Percentiles rank a stretch among this genome's conserved stretches.
Evolutionary conservation across 371 early-diverging fungal genomes (phyloP).

Genomic region (Chytridiales sp.): DNA sequence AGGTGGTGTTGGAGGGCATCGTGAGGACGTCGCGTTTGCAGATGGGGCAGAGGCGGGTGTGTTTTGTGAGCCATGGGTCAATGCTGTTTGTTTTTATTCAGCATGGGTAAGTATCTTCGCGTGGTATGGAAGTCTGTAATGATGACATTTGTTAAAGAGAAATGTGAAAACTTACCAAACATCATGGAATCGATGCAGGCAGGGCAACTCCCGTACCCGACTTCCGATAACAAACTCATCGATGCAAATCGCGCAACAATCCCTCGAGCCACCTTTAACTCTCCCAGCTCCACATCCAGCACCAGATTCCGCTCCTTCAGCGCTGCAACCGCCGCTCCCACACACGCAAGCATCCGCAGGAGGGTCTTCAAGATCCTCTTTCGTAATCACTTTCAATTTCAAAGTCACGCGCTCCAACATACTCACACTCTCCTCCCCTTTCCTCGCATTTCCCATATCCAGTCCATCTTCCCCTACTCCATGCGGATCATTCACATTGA

Average conservation of each 20-base stretch:
- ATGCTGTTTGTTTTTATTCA: slow-evolving; percentile 25
- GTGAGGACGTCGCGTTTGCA: slow-evolving; percentile 50
- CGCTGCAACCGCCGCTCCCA: too few species aligned
- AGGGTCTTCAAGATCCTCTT: slow-evolving; percentile 10
- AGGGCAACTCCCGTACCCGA: slow-evolving; percentile 42
- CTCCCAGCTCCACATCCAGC: background rate
- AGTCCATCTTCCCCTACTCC: background rate
- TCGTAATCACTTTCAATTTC: slow-evolving; percentile 20
- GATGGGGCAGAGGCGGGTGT: slow-evolving; percentile 49
- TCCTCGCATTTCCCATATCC: too few species aligned
- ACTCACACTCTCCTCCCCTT: slow-evolving; percentile 27
- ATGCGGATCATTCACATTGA: background rate
- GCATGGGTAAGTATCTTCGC: background rate
- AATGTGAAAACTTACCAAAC: slow-evolving; percentile 32
- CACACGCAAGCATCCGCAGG: too few species aligned
- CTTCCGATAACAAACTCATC: slow-evolving; percentile 45
- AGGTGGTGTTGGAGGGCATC: too few species aligned
- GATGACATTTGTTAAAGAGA: background rate
- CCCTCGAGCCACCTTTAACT: slow-evolving; percentile 24
- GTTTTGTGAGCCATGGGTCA: slow-evolving; percentile 50
- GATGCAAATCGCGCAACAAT: slow-evolving; percentile 49
- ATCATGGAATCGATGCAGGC: slow-evolving; percentile 45
- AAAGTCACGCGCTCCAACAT: slow-evolving; percentile 27
- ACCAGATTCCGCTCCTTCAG: background rate
- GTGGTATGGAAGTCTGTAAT: background rate